Evolutionary conservation across 306 rosid species (phyloP), one percentile per base, ranked within the genome.

Genomic region (Trifolium subterraneum): DNA sequence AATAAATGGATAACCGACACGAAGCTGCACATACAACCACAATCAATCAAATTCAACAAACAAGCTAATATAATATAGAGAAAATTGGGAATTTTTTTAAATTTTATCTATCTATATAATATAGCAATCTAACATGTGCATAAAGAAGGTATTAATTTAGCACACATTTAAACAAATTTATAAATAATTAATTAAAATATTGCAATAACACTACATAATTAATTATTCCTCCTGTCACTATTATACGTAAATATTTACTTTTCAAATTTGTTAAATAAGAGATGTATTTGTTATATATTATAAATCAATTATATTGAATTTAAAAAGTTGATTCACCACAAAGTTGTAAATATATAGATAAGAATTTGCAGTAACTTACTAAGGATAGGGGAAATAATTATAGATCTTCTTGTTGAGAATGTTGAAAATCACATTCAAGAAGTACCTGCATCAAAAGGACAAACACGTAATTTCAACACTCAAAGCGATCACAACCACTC

Each of bases 351-450:
- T 22, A 22, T 22, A 22, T 22, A 22, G 2, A 22, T 22, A 22
- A 22, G 25, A 22, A 22, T 22, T 2, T 15, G 59, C 22, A 47
- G 10, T 10, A 74, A 78, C 97, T 71, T 87, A 93, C 97, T 83
- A 94, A 8, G 98, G 98, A 74, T 94, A 94, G 36, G 98, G 98
- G 82, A 94, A 94, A 51, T 94, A 94, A 54, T 94, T 94, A 64
- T 94, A 94, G 82, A 94, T 89, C 86, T 90, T 94, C 89, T 94
- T 94, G 90, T 94, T 94, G 82, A 94, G 83, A 45, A 94, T 94
- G 79, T 94, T 94, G 78, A 94, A 94, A 76, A 94, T 94, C 71
- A 94, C 98, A 68, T 94, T 94, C 77, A 94, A 79, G 52, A 94
- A 90, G 86, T 94, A 91, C 98, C 96, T 94, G 84, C 85, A 68